Base-by-base conservation (phyloP, 345 rosid genomes). In the Leavenworthia alabamica region DNA sequence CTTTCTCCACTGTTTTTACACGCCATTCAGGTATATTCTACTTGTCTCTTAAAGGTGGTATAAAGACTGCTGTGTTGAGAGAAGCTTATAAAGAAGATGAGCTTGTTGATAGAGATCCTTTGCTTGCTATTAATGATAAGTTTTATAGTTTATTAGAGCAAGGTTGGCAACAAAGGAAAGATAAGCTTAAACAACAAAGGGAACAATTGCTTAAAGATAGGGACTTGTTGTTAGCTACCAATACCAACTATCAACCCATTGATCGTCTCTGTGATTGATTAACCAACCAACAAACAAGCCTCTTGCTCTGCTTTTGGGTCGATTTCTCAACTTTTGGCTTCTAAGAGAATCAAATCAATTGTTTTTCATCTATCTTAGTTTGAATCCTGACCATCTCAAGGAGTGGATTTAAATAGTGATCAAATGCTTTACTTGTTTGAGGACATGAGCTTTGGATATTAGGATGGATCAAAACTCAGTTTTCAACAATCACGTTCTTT, bases 1-100 rank as follows among this genome's bases (percentile, higher is more conserved):
- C 80, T 0, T 89, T 93, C 71, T 80, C 95, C 0, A 82, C 65
- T 44, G 84, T 68, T 10, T 93, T 93, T 65, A 93, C 97, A 0
- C 77, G 99, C 48, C 99, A 93, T 76, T 84, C 99, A 0, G 95
- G 95, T 56, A 78, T 89, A 14, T 93, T 93, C 77, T 93, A 89
- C 65, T 37, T 93, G 81, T 93, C 97, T 0, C 5, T 87, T 28
- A 93, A 93, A 74, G 97, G 95, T 15, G 91, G 85, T 55, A 85
- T 85, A 54, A 76, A 87, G 77, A 93, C 94, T 28, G 97, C 92
- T 0, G 72, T 89, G 26, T 52, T 93, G 54, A 81, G 99, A 62
- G 87, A 93, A 53, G 95, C 94, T 5, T 89, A 87, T 40, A 68
- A 79, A 78, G 81, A 72, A 8, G 47, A 80, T 15, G 77, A 73